Evolutionary conservation across 1,284 basidiomycete species (phyloP).

Genomic region (Ceratobasidium sp.): DNA sequence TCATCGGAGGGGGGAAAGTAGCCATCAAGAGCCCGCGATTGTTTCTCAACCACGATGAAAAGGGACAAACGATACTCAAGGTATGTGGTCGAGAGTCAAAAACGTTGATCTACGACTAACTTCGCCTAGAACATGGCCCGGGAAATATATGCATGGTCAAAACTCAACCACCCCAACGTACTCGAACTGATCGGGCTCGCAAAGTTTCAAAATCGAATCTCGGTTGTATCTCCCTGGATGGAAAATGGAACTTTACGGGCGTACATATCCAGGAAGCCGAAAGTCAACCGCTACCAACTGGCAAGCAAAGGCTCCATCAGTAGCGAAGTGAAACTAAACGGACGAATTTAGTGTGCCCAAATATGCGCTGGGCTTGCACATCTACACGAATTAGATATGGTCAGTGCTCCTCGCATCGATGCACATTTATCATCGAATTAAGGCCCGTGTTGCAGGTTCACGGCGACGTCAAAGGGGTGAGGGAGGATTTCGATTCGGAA

Average conservation of each 20-base stretch:
- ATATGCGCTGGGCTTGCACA: neutral
- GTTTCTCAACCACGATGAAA: no score
- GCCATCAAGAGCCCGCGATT: neutral
- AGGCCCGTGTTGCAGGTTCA: constrained; percentile 5
- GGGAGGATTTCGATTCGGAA: neutral
- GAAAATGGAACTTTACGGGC: neutral
- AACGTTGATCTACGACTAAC: no score
- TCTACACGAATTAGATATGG: neutral
- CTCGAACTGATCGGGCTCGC: constrained; percentile 10
- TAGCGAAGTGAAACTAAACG: neutral
- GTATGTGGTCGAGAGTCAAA: neutral
- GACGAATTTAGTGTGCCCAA: neutral
- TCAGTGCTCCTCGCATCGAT: neutral
- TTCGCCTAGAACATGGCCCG: constrained; percentile 3
- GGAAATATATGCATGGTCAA: constrained; percentile 29
- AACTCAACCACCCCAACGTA: constrained; percentile 8
- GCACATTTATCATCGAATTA: neutral
- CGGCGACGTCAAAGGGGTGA: constrained; percentile 23
- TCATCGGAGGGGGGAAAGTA: neutral
- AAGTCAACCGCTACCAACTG: neutral
- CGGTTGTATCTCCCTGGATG: constrained; percentile 12
- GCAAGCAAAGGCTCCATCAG: neutral
- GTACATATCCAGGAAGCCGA: neutral
- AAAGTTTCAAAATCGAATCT: neutral
- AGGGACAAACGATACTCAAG: neutral